Evolutionary conservation across 805 yeast species (phyloP), one percentile per base, ranked within the genome.

Genomic region (Teunomyces funiuensis): DNA sequence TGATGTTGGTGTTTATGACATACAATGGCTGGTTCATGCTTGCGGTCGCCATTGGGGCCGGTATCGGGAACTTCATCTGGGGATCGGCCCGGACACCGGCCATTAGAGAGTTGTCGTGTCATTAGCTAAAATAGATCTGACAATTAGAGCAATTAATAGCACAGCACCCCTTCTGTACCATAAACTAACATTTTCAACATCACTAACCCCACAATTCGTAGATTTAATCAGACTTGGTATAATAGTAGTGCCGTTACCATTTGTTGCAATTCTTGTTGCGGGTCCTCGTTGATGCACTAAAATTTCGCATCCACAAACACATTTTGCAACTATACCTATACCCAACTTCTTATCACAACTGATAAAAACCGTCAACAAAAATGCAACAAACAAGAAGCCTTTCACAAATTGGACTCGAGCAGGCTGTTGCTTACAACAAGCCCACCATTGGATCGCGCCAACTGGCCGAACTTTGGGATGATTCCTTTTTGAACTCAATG

Each of bases 1-100:
- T 82, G 52, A 86, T 87, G 95, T 74, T 86, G 50, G 77, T 88
- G 0, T 87, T 86, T 52, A 87, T 87, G 96, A 85, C 91, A 5
- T 87, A 84, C 60, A 86, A 86, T 57, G 87, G 91, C 9, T 87
- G 90, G 90, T 74, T 82, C 25, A 85, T 86, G 93, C 36, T 79
- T 6, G 80, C 91, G 3, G 85, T 85, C 7, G 80, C 79, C 1
- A 48, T 73, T 2, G 95, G 95, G 2, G 93, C 93, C 2, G 73
- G 71, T n/a, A 16, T 77, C 18, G 95, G 95, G 1, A 74, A 81
- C 55, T 80, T 72, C 52, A 26, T 77, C 8, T 87, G 88, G 83
- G 77, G 77, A 6, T 36, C 37, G 1, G 54, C 45, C 10, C 34
- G 27, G 26, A n/a, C 10, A 28, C 41, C 3, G 55, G 48, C 27